A percentile compares a stretch with the other conserved stretches of the same genome.
Evolutionary conservation across 192 early-diverging fungal genomes (phyloP).

Genomic region (Mortierella antarctica): DNA sequence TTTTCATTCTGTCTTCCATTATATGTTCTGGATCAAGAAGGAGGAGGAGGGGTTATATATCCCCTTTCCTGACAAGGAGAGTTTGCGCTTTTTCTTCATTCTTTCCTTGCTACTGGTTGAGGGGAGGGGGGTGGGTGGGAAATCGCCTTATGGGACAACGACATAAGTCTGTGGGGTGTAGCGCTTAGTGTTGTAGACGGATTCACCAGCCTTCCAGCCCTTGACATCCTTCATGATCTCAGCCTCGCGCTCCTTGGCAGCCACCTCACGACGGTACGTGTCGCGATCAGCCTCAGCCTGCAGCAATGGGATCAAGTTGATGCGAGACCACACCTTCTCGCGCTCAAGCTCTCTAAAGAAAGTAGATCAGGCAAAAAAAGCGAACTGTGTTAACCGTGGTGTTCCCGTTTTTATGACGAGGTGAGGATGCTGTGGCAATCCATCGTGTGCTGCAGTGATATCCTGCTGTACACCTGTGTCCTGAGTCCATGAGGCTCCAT

Average conservation of each 20-base stretch:
- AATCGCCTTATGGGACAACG: constrained; percentile 69
- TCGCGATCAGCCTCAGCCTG: constrained; percentile 96
- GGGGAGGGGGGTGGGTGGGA: not conserved
- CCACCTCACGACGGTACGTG: constrained; percentile 81
- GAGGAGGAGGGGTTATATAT: not conserved
- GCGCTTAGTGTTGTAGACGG: constrained; percentile 91
- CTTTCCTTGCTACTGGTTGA: not conserved
- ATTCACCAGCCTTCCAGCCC: constrained; percentile 81
- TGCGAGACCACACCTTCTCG: constrained; percentile 94
- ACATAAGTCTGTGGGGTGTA: constrained; percentile 78
- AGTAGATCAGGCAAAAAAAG: not conserved
- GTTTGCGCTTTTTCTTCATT: not conserved
- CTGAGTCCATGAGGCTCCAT: too few relatives aligned
- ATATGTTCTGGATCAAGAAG: not conserved
- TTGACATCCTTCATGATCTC: constrained; percentile 89
- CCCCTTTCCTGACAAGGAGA: not conserved
- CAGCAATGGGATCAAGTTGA: constrained; percentile 90
- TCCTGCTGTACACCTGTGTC: too few relatives aligned
- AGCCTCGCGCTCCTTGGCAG: constrained; percentile 77
- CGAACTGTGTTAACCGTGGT: not conserved
- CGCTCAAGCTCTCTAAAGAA: constrained; percentile 83
- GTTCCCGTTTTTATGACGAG: not conserved
- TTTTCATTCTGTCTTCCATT: not conserved
- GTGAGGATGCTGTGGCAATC: not conserved
- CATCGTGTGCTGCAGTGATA: too few relatives aligned